Conservation (phyloP, 306 rosid species). For the Vigna unguiculata region DNA sequence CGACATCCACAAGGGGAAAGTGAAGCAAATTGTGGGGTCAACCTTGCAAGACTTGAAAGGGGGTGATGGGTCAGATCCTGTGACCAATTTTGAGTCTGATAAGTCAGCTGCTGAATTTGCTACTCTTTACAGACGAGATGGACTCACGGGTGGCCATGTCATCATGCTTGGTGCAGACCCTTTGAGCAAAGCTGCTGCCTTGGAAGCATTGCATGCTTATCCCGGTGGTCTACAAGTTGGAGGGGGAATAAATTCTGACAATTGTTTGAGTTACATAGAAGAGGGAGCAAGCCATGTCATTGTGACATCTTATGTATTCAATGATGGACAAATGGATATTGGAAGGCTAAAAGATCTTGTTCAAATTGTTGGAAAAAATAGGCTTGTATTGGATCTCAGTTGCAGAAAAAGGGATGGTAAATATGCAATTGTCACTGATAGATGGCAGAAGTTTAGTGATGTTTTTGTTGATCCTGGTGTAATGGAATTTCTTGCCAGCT, state of each 20-base stretch:
- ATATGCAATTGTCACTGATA: conserved; percentile 91
- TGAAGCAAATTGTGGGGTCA: conserved; percentile 94
- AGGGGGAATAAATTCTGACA: conserved; percentile 94
- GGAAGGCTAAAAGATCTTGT: conserved; percentile 83
- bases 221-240: conserved; percentile 97
- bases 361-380: conserved; percentile 75
- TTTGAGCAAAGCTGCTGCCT: conserved; percentile 77
- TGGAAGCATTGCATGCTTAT: conserved; percentile 83
- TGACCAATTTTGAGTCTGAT: conserved; percentile 90
- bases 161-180: conserved; percentile 97
- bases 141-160: conserved; percentile 85
- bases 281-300: conserved; percentile 98
- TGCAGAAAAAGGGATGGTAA: conserved; percentile 91
- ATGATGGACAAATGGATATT: conserved; percentile 91
- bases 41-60: conserved; percentile 78
- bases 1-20: conserved; percentile 95
- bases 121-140: conserved; percentile 73
- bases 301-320: conserved; percentile 94
- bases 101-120: conserved; percentile 89
- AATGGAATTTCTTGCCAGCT: conserved; percentile 75
- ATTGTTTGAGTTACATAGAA: conserved; percentile 72
- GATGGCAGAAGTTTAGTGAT: conserved; percentile 97
- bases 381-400: conserved; percentile 97
- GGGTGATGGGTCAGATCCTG: conserved; percentile 63
- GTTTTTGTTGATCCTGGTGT: conserved; percentile 67